Evolutionary conservation across 495 filamentous ascomycete species (phyloP).

Genomic region (Pseudevernia furfuracea): DNA sequence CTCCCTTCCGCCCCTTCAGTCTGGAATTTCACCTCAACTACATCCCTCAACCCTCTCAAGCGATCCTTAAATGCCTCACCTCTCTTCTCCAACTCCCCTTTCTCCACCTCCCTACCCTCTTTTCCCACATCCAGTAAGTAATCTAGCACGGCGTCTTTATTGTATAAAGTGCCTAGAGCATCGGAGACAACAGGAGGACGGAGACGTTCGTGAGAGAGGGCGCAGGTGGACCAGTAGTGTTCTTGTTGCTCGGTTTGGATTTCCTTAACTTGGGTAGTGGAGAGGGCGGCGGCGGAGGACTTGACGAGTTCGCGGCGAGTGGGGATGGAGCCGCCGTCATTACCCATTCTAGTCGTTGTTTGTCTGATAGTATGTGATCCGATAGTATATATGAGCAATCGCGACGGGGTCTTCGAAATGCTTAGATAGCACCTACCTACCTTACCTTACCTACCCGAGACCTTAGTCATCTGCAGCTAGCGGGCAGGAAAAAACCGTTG

Average conservation of each 20-base stretch:
- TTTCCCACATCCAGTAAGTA: slow-evolving; percentile 59
- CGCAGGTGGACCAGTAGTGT: slow-evolving; percentile 80
- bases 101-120: slow-evolving; percentile 46
- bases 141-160: slow-evolving; percentile 84
- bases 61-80: slow-evolving; percentile 59
- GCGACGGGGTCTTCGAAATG: not conserved
- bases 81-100: slow-evolving; percentile 31
- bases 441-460: too few relatives aligned
- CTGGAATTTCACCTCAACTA: slow-evolving; percentile 82
- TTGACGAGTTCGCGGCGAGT: slow-evolving; percentile 93
- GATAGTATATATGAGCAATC: not conserved
- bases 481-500: not conserved
- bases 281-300: slow-evolving; percentile 70
- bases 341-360: slow-evolving; percentile 59
- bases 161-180: slow-evolving; percentile 78
- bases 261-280: slow-evolving; percentile 84
- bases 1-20: slow-evolving; percentile 34
- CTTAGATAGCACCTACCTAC: slow-evolving; percentile 1
- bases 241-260: slow-evolving; percentile 71
- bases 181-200: slow-evolving; percentile 75
- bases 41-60: slow-evolving; percentile 76
- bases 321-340: slow-evolving; percentile 91
- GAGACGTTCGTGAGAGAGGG: slow-evolving; percentile 70
- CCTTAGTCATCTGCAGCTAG: not conserved
- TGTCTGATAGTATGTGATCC: not conserved